Conservation (phyloP, 2,329 filamentous ascomycete species). For the Furcasterigmium sp. region DNA sequence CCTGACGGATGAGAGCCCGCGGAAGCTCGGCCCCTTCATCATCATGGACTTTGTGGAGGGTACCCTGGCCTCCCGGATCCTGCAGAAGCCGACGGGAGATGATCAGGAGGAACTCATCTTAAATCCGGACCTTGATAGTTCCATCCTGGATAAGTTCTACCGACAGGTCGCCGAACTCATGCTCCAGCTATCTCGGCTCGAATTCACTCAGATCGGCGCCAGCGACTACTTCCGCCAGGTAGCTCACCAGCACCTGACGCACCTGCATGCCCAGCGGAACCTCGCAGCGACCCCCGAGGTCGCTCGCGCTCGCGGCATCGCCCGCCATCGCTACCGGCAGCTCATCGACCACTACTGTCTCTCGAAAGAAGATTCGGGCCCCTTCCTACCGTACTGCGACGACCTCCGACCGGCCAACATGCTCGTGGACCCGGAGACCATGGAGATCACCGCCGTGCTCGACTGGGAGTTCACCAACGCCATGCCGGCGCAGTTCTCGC, state of each 20-base stretch:
- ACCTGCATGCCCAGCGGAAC: conserved; percentile 25
- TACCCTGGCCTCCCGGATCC: conserved; percentile 12
- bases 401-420: conserved; percentile 32
- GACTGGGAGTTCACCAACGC: conserved; percentile 35
- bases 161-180: conserved; percentile 17
- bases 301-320: conserved; percentile 22
- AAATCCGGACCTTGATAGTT: conserved; percentile 14
- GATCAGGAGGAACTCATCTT: conserved; percentile 14
- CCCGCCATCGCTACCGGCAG: conserved; percentile 23
- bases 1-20: conserved; percentile 19
- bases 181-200: conserved; percentile 22
- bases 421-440: conserved; percentile 26
- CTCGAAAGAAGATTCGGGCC: conserved; percentile 24
- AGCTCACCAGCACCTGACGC: conserved; percentile 17
- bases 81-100: conserved; percentile 17
- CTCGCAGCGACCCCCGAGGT: conserved; percentile 19
- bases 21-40: conserved; percentile 24
- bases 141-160: conserved; percentile 15
- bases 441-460: conserved; percentile 28
- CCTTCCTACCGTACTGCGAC: conserved; percentile 32
- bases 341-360: conserved; percentile 21
- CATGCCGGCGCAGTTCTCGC: conserved; percentile 30
- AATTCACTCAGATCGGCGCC: conserved; percentile 23
- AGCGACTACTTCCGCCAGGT: background rate
- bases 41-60: conserved; percentile 26